These are phyloP conservation scores for Drechslerella coelobrocha DNA, from an alignment of 2,329 filamentous ascomycete genomes.

Conservation along the genomic window DNA sequence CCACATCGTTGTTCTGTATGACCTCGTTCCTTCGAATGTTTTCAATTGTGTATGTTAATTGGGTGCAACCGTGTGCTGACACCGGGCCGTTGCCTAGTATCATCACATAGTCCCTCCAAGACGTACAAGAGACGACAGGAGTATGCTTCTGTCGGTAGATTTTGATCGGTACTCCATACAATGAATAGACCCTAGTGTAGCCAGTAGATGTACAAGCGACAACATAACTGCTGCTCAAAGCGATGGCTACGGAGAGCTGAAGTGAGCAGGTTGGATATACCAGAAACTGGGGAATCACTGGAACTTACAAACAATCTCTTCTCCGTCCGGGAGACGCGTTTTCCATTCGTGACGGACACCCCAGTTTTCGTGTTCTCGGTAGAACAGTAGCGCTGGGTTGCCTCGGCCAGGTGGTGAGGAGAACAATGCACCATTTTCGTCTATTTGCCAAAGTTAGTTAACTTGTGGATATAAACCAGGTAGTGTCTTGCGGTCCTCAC, in stretches of 20 bases:
- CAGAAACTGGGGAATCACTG: not conserved
- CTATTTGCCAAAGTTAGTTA: constrained; percentile 56
- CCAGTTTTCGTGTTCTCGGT: constrained; percentile 96
- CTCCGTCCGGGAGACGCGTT: constrained; percentile 83
- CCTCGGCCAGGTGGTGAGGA: constrained; percentile 74
- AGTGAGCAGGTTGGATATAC: constrained; percentile 21
- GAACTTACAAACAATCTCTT: constrained; percentile 70
- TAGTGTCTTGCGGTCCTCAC: constrained; percentile 51
- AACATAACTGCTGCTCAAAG: constrained; percentile 87
- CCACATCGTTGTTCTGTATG: constrained; percentile 91
- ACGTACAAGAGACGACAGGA: constrained; percentile 89
- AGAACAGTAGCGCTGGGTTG: constrained; percentile 84
- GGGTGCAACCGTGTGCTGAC: constrained; percentile 76
- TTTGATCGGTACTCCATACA: constrained; percentile 87
- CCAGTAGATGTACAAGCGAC: constrained; percentile 85
- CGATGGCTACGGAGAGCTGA: constrained; percentile 68
- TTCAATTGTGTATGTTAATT: constrained; percentile 87
- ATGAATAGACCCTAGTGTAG: constrained; percentile 89
- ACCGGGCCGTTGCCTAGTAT: constrained; percentile 92
- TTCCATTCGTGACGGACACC: constrained; percentile 89
- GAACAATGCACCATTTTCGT: constrained; percentile 83
- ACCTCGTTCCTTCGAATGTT: constrained; percentile 92
- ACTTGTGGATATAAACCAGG: constrained; percentile 18
- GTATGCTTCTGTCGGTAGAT: constrained; percentile 91
- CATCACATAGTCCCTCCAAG: constrained; percentile 94